Conservation (phyloP, 2,329 filamentous ascomycete genomes). For the Tympanopsis confertula region DNA sequence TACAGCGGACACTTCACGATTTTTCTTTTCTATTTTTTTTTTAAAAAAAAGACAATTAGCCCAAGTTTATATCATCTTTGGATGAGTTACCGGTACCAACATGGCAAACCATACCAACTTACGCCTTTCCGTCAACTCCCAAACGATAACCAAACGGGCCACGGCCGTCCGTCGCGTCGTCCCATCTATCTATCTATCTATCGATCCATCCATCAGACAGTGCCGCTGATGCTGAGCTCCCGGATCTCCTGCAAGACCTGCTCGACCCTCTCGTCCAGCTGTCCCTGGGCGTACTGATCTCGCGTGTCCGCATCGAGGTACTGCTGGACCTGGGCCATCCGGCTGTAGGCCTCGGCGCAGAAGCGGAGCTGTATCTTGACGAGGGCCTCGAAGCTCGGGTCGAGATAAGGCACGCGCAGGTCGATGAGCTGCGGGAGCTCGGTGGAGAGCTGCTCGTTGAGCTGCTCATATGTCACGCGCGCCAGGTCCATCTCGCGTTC, state of each 20-base stretch:
- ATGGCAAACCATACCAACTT: too few species aligned
- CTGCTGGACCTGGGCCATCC: constrained; percentile 98
- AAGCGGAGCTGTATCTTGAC: constrained; percentile 98
- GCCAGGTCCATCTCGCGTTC: constrained; percentile 96
- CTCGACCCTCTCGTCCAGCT: constrained; percentile 83
- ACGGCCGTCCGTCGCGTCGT: too few species aligned
- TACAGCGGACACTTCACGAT: too few species aligned
- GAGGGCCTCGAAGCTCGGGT: constrained; percentile 91
- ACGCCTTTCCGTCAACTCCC: too few species aligned
- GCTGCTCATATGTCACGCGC: constrained; percentile 82
- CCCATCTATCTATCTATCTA: too few species aligned
- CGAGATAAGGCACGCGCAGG: constrained; percentile 88
- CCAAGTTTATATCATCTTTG: too few species aligned
- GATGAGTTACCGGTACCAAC: too few species aligned
- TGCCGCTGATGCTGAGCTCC: constrained; percentile 81
- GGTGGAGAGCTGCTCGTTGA: constrained; percentile 89
- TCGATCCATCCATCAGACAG: too few species aligned
- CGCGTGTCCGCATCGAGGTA: constrained; percentile 91
- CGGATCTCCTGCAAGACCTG: constrained; percentile 94
- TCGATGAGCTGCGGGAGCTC: constrained; percentile 95
- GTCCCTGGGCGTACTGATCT: constrained; percentile 89
- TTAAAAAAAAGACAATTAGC: too few species aligned
- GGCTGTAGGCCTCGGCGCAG: constrained; percentile 91
- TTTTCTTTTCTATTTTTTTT: too few species aligned
- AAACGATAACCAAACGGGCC: too few species aligned